A percentile compares a stretch with the other conserved stretches of the same genome.
Evolutionary conservation across 2,329 filamentous ascomycete genomes (phyloP).

Genomic region (Cucurbitaria berberidis): DNA sequence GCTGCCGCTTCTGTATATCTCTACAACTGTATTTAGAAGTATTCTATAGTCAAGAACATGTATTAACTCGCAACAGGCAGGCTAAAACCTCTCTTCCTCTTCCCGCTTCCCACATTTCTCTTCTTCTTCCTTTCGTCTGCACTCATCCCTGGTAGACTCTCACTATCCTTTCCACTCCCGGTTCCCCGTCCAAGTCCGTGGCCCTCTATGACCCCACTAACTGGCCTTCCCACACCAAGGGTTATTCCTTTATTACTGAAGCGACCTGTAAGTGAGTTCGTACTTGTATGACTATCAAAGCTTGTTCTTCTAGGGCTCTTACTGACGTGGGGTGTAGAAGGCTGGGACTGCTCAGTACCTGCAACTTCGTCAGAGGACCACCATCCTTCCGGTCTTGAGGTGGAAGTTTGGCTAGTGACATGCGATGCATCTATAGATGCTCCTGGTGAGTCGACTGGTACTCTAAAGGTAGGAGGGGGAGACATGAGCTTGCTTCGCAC

Average conservation of each 20-base stretch:
- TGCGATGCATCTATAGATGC: slow-evolving; percentile 35
- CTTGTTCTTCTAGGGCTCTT: slow-evolving; percentile 20
- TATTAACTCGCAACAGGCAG: not conserved
- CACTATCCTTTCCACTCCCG: slow-evolving; percentile 18
- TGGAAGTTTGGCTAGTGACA: slow-evolving; percentile 37
- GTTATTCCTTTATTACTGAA: slow-evolving; percentile 45
- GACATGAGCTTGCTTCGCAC: slow-evolving; percentile 27
- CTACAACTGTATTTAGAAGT: too few relatives aligned
- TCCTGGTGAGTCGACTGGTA: slow-evolving; percentile 25
- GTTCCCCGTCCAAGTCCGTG: slow-evolving; percentile 33
- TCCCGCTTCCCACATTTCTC: slow-evolving; percentile 7
- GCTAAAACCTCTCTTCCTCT: not conserved
- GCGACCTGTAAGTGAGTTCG: slow-evolving; percentile 25
- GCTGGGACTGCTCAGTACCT: slow-evolving; percentile 34
- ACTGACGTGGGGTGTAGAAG: slow-evolving; percentile 21
- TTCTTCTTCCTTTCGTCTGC: slow-evolving; percentile 18
- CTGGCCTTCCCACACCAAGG: slow-evolving; percentile 39
- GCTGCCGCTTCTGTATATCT: too few relatives aligned
- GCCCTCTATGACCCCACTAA: slow-evolving; percentile 37
- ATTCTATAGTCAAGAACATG: too few relatives aligned
- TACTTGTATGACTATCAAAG: slow-evolving; percentile 38
- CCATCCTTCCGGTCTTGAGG: slow-evolving; percentile 47
- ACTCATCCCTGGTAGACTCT: slow-evolving; percentile 6
- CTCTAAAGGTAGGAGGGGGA: slow-evolving; percentile 26
- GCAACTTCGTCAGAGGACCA: slow-evolving; percentile 49